Conservation (phyloP, 2,329 filamentous ascomycete species). For the Raffaelea deltoideospora region DNA sequence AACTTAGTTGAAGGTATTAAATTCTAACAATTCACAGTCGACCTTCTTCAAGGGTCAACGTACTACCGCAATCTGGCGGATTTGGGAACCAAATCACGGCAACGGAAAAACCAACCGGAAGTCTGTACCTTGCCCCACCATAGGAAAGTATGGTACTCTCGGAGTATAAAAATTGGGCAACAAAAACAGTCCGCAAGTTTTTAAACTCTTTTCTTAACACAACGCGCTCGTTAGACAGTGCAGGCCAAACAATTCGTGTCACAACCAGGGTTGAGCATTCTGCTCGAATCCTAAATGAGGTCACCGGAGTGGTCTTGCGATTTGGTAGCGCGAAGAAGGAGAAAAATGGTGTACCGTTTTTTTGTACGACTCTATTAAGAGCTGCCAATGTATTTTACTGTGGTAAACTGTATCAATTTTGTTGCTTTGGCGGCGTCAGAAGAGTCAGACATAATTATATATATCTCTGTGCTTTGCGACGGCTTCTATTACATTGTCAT, state of each 20-base stretch:
- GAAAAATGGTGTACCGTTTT: slow-evolving; percentile 15
- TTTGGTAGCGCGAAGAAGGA: slow-evolving; percentile 43
- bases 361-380: slow-evolving; percentile 37
- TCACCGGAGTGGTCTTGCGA: slow-evolving; percentile 48
- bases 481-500: background rate
- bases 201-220: background rate
- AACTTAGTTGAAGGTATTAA: too few species aligned
- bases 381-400: slow-evolving; percentile 35
- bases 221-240: slow-evolving; percentile 51
- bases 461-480: background rate
- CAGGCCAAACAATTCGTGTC: slow-evolving; percentile 49
- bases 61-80: too few species aligned
- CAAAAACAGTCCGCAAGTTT: background rate
- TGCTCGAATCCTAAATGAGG: slow-evolving; percentile 43
- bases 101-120: slow-evolving; percentile 2
- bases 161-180: too few species aligned
- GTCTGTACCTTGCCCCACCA: too few species aligned
- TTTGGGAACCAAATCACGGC: too few species aligned
- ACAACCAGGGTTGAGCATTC: slow-evolving; percentile 47
- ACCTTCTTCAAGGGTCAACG: too few species aligned
- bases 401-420: slow-evolving; percentile 14
- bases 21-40: too few species aligned
- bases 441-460: slow-evolving; percentile 48
- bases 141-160: too few species aligned
- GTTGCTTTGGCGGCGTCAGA: slow-evolving; percentile 78